Conservation (phyloP, 202 grass and related monocot genomes). For the Setaria viridis region DNA sequence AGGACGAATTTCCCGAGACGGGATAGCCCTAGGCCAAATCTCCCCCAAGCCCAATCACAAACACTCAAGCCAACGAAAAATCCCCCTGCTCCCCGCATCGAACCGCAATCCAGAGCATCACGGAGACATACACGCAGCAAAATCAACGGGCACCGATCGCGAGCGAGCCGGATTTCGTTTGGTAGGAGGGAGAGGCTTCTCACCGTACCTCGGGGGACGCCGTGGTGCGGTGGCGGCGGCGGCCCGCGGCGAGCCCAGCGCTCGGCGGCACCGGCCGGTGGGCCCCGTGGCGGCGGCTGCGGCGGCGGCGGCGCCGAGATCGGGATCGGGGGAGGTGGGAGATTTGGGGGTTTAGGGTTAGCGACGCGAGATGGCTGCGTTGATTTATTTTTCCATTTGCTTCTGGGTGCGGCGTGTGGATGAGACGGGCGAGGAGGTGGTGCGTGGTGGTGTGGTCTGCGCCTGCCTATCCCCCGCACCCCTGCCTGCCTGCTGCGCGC, state of each 20-base stretch:
- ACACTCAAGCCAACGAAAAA: background rate
- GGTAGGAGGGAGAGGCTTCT: background rate
- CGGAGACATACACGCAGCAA: background rate
- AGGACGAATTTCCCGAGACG: background rate
- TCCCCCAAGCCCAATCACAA: background rate
- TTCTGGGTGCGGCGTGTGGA: background rate
- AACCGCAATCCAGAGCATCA: background rate
- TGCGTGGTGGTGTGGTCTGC: background rate
- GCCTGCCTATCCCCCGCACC: background rate
- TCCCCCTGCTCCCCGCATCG: background rate
- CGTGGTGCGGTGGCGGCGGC: background rate
- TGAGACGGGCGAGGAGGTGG: background rate
- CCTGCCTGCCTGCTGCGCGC: background rate
- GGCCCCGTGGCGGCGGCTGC: background rate
- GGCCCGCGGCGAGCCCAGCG: conserved; percentile 5
- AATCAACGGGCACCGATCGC: background rate
- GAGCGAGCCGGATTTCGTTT: background rate
- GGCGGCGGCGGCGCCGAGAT: conserved; percentile 13
- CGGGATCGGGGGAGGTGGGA: background rate
- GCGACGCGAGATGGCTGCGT: background rate
- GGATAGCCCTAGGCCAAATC: background rate
- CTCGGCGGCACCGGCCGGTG: background rate
- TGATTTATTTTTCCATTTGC: conserved; percentile 31
- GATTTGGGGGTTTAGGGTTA: conserved; percentile 50
- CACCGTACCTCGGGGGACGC: conserved; percentile 9